Evolutionary conservation across 768 basidiomycete species (phyloP).

Genomic region (Jaapia argillacea): DNA sequence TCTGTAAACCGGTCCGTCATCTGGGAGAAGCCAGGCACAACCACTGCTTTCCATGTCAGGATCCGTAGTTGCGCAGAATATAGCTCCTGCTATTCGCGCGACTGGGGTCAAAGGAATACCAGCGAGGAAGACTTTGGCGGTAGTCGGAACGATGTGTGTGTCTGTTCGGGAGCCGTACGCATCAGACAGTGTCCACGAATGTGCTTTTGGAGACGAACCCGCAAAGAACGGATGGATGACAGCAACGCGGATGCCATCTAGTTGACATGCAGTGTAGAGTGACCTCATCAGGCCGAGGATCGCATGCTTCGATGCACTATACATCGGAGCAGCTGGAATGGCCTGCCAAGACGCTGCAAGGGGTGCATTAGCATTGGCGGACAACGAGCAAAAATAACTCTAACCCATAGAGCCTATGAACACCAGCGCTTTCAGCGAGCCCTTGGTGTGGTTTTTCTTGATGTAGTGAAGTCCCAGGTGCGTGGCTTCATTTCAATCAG

Average conservation of each 20-base stretch:
- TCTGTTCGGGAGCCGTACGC: conserved; percentile 17
- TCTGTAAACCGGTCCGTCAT: conserved; percentile 39
- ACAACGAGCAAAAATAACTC: no score
- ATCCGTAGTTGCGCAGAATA: conserved; percentile 41
- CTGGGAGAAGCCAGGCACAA: conserved; percentile 34
- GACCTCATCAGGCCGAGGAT: conserved; percentile 43
- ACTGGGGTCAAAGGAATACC: conserved; percentile 41
- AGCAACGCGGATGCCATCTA: conserved; percentile 31
- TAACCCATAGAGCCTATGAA: conserved; percentile 47
- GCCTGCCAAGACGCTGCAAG: conserved; percentile 37
- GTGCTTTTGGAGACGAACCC: conserved; percentile 19
- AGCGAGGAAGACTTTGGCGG: conserved; percentile 31
- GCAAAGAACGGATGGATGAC: conserved; percentile 46
- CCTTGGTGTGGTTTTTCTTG: conserved; percentile 20
- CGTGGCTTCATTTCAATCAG: conserved; percentile 23
- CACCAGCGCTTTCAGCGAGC: conserved; percentile 38
- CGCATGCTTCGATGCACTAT: conserved; percentile 44
- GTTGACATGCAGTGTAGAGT: conserved; percentile 24
- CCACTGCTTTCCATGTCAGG: conserved; percentile 34
- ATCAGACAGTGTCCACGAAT: neutral
- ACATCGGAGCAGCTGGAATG: conserved; percentile 33
- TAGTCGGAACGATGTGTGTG: conserved; percentile 33
- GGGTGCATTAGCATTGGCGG: no score
- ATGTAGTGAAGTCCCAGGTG: conserved; percentile 45
- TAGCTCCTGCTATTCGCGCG: conserved; percentile 37